A percentile compares a stretch with the other conserved stretches of the same genome.
Conservation (phyloP, 2,329 filamentous ascomycete species). For the Graphiopsis chlorocephala region DNA sequence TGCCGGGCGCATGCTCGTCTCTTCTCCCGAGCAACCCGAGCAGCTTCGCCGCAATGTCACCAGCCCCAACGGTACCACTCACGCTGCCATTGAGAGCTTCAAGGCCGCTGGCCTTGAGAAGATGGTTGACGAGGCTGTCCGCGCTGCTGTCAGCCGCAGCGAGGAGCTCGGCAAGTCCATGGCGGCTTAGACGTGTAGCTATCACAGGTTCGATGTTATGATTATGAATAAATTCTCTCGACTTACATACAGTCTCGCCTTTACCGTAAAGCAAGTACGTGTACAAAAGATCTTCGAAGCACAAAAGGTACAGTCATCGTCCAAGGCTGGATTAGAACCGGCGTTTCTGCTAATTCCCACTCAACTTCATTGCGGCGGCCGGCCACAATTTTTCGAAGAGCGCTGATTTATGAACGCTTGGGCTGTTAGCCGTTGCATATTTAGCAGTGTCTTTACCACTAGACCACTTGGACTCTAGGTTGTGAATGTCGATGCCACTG, state of each 20-base stretch:
- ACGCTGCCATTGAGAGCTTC: slow-evolving; percentile 29
- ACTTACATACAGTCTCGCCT: not conserved
- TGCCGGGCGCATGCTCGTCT: slow-evolving; percentile 29
- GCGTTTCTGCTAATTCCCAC: no score
- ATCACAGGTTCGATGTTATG: not conserved
- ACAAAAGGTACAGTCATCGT: not conserved
- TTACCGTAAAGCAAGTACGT: not conserved
- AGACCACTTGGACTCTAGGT: not conserved
- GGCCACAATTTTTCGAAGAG: no score
- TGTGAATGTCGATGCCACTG: not conserved
- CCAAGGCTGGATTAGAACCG: no score
- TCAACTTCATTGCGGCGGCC: no score
- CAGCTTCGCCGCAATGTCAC: slow-evolving; percentile 31
- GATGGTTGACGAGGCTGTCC: slow-evolving; percentile 29
- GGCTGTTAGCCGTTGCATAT: not conserved
- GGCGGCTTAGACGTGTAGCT: slow-evolving; percentile 18
- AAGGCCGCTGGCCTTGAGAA: slow-evolving; percentile 25
- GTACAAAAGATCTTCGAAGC: not conserved
- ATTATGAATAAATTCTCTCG: not conserved
- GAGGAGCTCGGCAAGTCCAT: slow-evolving; percentile 26
- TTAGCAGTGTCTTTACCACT: not conserved
- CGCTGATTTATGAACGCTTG: not conserved
- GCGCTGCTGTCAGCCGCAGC: slow-evolving; percentile 25
- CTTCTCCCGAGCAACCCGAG: slow-evolving; percentile 24
- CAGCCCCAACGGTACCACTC: slow-evolving; percentile 30